phyloP scores from a whole-genome alignment of 1,139 yeast species.

The Debaryomyces fabryi region DNA sequence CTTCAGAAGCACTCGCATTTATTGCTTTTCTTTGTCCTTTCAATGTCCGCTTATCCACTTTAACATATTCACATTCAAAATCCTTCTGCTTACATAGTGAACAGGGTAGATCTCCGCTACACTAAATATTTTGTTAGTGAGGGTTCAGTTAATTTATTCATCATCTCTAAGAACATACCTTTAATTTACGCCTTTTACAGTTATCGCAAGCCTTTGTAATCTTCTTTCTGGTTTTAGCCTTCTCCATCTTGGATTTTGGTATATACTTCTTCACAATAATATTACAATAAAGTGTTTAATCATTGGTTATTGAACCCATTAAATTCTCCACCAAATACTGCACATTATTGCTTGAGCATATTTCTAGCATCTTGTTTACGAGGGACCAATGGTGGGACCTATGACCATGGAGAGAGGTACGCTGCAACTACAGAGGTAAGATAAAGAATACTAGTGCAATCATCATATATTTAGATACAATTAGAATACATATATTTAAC shows the following conservation, averaged over 20 bases:
- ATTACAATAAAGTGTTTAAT: neutral
- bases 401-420: neutral
- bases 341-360: neutral
- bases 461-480: neutral
- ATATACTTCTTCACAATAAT: neutral
- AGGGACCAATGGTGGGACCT: neutral
- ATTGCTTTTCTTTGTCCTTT: slow-evolving; percentile 24
- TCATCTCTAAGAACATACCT: slow-evolving; percentile 18
- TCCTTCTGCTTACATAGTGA: slow-evolving; percentile 28
- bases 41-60: slow-evolving; percentile 30
- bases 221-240: slow-evolving; percentile 23
- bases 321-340: neutral
- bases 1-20: neutral
- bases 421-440: neutral
- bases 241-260: neutral
- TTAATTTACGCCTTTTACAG: slow-evolving; percentile 42
- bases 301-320: neutral
- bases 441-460: neutral
- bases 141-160: neutral
- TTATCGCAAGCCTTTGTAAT: slow-evolving; percentile 45
- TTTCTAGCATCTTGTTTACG: neutral
- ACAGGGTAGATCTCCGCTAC: slow-evolving; percentile 34
- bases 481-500: neutral
- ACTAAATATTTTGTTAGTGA: slow-evolving; percentile 16
- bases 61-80: slow-evolving; percentile 28